These are phyloP conservation scores for Penicillium lividum DNA, from an alignment of 495 filamentous ascomycete species.

Conservation along the genomic window DNA sequence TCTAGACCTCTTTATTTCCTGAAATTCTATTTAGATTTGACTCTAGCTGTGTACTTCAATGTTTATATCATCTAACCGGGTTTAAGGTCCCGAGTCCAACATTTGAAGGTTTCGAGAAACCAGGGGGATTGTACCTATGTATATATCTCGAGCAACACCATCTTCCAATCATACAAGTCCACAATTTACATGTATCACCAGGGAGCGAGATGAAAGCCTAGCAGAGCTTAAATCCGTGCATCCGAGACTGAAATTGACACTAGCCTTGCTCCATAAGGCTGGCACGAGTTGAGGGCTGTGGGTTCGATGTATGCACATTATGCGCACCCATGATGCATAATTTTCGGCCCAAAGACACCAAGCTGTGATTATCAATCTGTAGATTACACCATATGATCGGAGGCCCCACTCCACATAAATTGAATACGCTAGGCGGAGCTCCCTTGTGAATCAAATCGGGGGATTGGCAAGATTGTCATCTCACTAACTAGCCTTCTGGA, in stretches of 20 bases:
- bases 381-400: neutral
- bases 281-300: neutral
- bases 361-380: neutral
- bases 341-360: neutral
- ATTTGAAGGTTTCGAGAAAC: too few species aligned
- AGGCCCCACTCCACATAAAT: neutral
- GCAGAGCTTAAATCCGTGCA: neutral
- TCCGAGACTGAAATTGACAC: neutral
- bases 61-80: too few species aligned
- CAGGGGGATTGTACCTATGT: too few species aligned
- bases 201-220: neutral
- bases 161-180: neutral
- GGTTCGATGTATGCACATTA: neutral
- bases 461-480: neutral
- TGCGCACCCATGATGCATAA: neutral
- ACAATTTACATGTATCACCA: neutral
- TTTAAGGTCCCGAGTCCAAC: too few species aligned
- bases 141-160: neutral
- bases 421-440: neutral
- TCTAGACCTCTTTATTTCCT: too few species aligned
- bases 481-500: neutral
- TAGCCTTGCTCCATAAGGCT: neutral
- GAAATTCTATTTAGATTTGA: too few species aligned
- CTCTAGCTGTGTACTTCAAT: too few species aligned
- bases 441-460: neutral